phyloP scores from a whole-genome alignment of 495 filamentous ascomycete species.

The Eremomyces bilateralis region DNA sequence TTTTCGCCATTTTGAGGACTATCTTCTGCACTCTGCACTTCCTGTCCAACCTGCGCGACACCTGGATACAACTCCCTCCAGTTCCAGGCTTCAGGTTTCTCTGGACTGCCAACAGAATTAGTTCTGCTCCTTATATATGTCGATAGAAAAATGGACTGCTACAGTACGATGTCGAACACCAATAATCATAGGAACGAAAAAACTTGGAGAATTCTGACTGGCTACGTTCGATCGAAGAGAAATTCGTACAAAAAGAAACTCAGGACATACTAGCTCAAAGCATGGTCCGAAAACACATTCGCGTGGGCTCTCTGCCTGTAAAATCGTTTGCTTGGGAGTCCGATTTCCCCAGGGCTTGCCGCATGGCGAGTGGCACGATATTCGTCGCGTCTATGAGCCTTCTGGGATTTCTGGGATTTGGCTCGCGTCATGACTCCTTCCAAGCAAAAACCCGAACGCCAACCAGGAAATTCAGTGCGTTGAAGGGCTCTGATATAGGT shows the following conservation, averaged over 20 bases:
- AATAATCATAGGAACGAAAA: too few relatives aligned
- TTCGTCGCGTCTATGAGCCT: constrained; percentile 51
- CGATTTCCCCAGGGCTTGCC: constrained; percentile 7
- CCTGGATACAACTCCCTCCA: constrained; percentile 77
- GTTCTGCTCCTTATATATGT: constrained; percentile 4
- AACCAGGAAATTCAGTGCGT: too few relatives aligned
- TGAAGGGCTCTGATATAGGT: too few relatives aligned
- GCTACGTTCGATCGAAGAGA: too few relatives aligned
- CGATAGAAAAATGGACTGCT: too few relatives aligned
- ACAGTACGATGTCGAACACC: too few relatives aligned
- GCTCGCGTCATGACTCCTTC: too few relatives aligned
- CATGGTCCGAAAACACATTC: constrained; percentile 91
- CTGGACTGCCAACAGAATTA: constrained; percentile 33
- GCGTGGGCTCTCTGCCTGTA: constrained; percentile 93
- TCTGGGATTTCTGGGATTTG: constrained; percentile 27
- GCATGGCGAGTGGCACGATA: constrained; percentile 30
- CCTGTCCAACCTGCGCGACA: constrained; percentile 6
- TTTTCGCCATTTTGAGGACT: constrained; percentile 6
- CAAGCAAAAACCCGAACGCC: too few relatives aligned
- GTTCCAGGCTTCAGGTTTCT: constrained; percentile 64
- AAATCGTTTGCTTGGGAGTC: constrained; percentile 74
- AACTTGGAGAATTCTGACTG: too few relatives aligned
- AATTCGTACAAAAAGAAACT: constrained; percentile 5
- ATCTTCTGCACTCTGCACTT: constrained; percentile 6
- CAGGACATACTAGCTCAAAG: constrained; percentile 49